Evolutionary conservation across 768 basidiomycete species (phyloP).

Genomic region (Mycena filopes): DNA sequence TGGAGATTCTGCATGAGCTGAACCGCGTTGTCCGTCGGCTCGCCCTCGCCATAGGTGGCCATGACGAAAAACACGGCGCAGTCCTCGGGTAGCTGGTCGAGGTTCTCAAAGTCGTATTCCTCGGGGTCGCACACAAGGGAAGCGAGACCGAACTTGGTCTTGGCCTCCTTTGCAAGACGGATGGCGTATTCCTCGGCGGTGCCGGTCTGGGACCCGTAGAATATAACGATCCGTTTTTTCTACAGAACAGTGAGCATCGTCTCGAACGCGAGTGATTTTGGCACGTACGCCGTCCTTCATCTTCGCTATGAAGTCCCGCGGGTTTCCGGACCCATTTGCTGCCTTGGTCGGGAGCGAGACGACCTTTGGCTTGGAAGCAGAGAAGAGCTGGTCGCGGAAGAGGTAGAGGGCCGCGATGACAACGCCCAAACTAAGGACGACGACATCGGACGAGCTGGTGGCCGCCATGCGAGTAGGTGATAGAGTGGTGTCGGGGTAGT

Average conservation of each 20-base stretch:
- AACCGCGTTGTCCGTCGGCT: conserved; percentile 98
- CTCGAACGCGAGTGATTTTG: conserved; percentile 12
- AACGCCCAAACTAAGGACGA: conserved; percentile 79
- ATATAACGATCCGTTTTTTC: conserved; percentile 98
- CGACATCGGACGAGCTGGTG: conserved; percentile 74
- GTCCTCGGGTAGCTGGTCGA: conserved; percentile 90
- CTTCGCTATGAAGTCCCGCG: conserved; percentile 93
- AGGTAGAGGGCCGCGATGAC: conserved; percentile 82
- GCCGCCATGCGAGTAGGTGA: conserved; percentile 61
- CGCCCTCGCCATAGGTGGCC: conserved; percentile 99
- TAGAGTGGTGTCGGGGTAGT: conserved; percentile 8
- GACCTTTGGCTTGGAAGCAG: conserved; percentile 71
- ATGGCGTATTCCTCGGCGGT: conserved; percentile 99
- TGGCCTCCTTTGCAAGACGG: conserved; percentile 97
- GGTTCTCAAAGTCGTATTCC: conserved; percentile 98
- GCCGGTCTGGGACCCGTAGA: conserved; percentile 98
- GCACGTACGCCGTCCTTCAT: conserved; percentile 90
- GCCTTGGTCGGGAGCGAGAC: conserved; percentile 58
- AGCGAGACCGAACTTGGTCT: conserved; percentile 93
- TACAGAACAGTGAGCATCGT: conserved; percentile 43
- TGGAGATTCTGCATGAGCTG: conserved; percentile 92
- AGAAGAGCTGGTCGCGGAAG: conserved; percentile 84
- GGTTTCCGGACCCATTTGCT: conserved; percentile 81
- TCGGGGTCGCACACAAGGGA: conserved; percentile 98
- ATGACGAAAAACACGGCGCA: conserved; percentile 93